Base-by-base conservation (phyloP, 2,329 filamentous ascomycete species). In the Lecanicillium sp. region DNA sequence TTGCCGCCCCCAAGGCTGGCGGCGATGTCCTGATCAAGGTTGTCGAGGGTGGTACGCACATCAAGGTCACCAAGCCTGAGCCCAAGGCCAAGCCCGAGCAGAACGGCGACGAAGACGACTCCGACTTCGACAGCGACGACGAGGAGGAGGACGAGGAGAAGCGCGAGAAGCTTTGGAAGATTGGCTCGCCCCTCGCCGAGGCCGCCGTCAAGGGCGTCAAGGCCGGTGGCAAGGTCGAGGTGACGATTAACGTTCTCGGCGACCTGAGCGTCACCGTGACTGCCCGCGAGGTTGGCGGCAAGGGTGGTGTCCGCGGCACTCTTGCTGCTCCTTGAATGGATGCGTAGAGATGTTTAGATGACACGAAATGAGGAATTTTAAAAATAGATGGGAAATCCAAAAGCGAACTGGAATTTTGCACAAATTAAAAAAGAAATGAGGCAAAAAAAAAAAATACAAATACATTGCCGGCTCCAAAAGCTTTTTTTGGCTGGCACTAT, bases 141-240 rank as follows among this genome's bases (percentile, higher is more conserved):
- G 89, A 95, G 29, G 45, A n/a, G n/a, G 89, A 94, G 58, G 86
- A 86, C 48, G 87, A 95, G 67, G 90, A 96, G 72, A 78, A 83
- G 61, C 79, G 90, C 55, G 87, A 95, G 71, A 90, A 93, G 77
- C 75, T 93, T 51, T 96, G 90, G 89, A 95, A 95, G 77, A 79
- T 89, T 40, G 87, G 87, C 58, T 81, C 77, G 54, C 75, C 84
- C 24, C 79, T 98, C 51, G 90, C 90, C 52, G 93, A 98, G 74
- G 85, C 88, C 10, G 86, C 85, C 26, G 71, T 98, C 64, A 86
- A 80, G 67, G 87, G 77, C 51, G 80, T 94, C 58, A 91, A 91
- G 81, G 90, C 91, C 72, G 86, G 82, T 51, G 80, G 81, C 60
- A 95, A 95, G 75, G 82, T 98, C 56, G 93, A 98, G 75, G 83